These are phyloP conservation scores for Pythium guiyangense DNA, from an alignment of 352 stramenopile species.

Conservation along the genomic window DNA sequence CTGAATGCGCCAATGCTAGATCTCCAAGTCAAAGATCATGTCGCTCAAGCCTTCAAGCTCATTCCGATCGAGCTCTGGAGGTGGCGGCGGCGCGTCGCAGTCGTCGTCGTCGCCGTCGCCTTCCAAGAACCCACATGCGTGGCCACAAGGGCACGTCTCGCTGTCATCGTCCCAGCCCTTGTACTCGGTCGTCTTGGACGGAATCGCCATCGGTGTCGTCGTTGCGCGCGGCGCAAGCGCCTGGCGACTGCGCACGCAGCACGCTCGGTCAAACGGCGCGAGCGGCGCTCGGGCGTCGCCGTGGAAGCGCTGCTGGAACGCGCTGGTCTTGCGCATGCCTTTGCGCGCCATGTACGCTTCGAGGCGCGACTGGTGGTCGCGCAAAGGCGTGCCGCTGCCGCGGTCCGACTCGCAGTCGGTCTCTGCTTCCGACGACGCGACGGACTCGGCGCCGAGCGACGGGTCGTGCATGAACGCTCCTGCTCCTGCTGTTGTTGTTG, in stretches of 20 bases:
- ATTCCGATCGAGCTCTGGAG: conserved; percentile 6
- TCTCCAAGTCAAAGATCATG: conserved; percentile 69
- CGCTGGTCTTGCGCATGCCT: conserved; percentile 16
- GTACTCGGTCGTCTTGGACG: conserved; percentile 11
- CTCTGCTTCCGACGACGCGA: conserved; percentile 52
- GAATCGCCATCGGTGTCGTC: conserved; percentile 36
- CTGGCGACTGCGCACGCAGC: neutral
- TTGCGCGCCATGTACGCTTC: conserved; percentile 36
- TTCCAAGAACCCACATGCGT: conserved; percentile 27
- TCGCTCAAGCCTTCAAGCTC: conserved; percentile 23
- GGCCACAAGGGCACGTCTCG: conserved; percentile 35
- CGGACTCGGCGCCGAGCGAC: conserved; percentile 21
- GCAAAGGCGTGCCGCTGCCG: conserved; percentile 35
- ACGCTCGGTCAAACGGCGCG: neutral
- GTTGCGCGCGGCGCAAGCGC: neutral
- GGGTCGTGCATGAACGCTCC: conserved; percentile 8
- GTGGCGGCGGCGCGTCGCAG: conserved; percentile 4
- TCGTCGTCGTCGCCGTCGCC: conserved; percentile 19
- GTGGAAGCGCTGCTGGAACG: conserved; percentile 15
- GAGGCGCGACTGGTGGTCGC: conserved; percentile 46
- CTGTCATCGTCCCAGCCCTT: conserved; percentile 24
- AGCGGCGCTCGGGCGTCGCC: conserved; percentile 1
- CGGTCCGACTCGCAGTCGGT: conserved; percentile 67
- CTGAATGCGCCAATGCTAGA: conserved; percentile 21
- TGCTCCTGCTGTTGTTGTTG: no score